Base-by-base conservation (phyloP, 805 yeast species). In the Candida piceae region DNA sequence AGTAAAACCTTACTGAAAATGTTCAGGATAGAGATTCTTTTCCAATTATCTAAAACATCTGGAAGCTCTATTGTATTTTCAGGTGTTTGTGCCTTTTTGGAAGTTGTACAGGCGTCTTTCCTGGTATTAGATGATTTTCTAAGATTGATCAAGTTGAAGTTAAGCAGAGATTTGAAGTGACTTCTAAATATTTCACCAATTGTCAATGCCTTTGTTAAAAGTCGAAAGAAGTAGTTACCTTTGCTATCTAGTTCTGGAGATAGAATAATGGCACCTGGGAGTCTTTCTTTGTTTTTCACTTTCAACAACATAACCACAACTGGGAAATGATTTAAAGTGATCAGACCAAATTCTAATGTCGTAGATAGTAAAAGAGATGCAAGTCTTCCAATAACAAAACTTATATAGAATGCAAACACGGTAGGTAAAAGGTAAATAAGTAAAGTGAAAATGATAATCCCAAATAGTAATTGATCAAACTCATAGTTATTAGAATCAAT, bases 401-500 rank as follows among this genome's bases (percentile, higher is more conserved):
- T 74, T 13, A 78, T 48, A 53, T 93, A 93, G 55, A 89, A 93
- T 11, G 93, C 93, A 47, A 80, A 56, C 2, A 87, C 82, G 0
- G 99, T 93, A 1, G 98, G 98, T 34, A 88, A 58, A 23, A 94
- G 64, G 48, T 88, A 84, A 0, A 83, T 62, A 35, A 85, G 63
- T 12, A 89, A 76, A 33, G 90, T 86, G 60, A 93, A 93, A 13
- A 90, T 60, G 39, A 93, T 69, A 3, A 96, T 93, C 0, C 98
- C 98, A 54, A 90, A 63, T 33, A 94, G 64, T 38, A 90, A 67
- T 52, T 89, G 95, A 55, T 89, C 96, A 17, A 90, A 64, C 41
- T 84, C 90, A 57, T 84, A 90, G 55, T 82, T 76, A 44, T 88
- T 78, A 18, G 80, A 77, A 57, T 93, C 99, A 22, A 88, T 78